Conservation (phyloP, 2,329 filamentous ascomycete species). For the Alternaria conjuncta region DNA sequence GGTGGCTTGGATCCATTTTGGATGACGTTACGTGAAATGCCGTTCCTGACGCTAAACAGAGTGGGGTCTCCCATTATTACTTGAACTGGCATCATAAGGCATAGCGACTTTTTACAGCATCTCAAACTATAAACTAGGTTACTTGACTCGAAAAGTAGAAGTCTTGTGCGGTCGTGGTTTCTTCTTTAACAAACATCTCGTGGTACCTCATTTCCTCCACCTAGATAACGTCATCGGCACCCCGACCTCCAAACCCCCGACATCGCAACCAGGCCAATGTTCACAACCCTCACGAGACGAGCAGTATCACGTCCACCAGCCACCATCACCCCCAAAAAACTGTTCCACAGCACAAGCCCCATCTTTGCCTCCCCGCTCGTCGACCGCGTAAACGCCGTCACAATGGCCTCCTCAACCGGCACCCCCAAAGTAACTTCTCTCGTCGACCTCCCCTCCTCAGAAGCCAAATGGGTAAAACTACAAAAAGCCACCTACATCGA, state of each 20-base stretch:
- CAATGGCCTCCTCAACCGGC: slow-evolving; percentile 12
- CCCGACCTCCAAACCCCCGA: background rate
- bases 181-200: background rate
- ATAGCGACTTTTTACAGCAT: background rate
- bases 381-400: slow-evolving; percentile 12
- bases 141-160: background rate
- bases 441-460: slow-evolving; percentile 27
- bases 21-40: slow-evolving; percentile 10
- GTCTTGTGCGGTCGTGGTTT: background rate
- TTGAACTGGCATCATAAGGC: background rate
- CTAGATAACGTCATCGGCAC: slow-evolving; percentile 9
- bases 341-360: background rate
- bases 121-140: background rate
- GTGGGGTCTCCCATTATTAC: background rate
- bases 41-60: slow-evolving; percentile 11
- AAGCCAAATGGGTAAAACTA: slow-evolving; percentile 38
- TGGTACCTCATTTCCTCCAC: background rate
- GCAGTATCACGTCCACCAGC: background rate
- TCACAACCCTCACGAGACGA: background rate
- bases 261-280: slow-evolving; percentile 3
- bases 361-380: slow-evolving; percentile 3
- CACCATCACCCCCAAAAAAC: background rate
- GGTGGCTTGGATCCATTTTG: background rate
- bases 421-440: slow-evolving; percentile 29
- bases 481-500: slow-evolving; percentile 63